phyloP scores from a whole-genome alignment of 345 rosid genomes.

The Garcia nutans region DNA sequence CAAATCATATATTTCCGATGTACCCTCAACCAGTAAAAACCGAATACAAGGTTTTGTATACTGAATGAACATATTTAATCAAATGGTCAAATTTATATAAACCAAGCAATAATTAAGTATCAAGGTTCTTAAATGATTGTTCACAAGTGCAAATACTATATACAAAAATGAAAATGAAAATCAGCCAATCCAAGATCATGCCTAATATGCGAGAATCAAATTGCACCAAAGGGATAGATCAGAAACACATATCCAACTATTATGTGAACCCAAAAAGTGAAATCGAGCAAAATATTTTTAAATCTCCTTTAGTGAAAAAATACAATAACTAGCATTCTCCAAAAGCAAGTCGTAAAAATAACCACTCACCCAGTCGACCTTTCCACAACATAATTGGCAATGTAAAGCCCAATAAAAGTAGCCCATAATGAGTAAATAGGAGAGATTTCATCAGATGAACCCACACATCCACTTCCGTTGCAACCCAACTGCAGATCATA shows the following conservation, averaged over 20 bases:
- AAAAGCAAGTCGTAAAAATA: slow-evolving; percentile 11
- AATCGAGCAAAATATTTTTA: background rate
- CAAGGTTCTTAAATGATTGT: background rate
- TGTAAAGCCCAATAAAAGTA: slow-evolving; percentile 96
- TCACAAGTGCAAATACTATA: background rate
- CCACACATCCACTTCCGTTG: slow-evolving; percentile 60
- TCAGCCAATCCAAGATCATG: background rate
- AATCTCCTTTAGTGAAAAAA: background rate
- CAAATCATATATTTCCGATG: background rate
- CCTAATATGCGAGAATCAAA: background rate
- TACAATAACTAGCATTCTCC: background rate
- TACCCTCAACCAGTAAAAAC: background rate
- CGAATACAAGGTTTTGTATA: background rate
- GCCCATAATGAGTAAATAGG: slow-evolving; percentile 99
- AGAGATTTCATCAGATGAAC: slow-evolving; percentile 86
- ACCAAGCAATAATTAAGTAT: background rate
- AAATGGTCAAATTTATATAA: background rate
- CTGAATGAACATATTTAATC: background rate
- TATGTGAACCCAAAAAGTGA: background rate
- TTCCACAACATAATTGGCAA: slow-evolving; percentile 96
- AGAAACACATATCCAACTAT: background rate
- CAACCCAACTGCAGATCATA: slow-evolving; percentile 51
- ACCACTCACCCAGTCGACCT: slow-evolving; percentile 93
- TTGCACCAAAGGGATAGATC: background rate
- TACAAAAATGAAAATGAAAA: background rate